Base-by-base conservation (phyloP, 139 green algal species). In the Pycnococcus provasolii region DNA sequence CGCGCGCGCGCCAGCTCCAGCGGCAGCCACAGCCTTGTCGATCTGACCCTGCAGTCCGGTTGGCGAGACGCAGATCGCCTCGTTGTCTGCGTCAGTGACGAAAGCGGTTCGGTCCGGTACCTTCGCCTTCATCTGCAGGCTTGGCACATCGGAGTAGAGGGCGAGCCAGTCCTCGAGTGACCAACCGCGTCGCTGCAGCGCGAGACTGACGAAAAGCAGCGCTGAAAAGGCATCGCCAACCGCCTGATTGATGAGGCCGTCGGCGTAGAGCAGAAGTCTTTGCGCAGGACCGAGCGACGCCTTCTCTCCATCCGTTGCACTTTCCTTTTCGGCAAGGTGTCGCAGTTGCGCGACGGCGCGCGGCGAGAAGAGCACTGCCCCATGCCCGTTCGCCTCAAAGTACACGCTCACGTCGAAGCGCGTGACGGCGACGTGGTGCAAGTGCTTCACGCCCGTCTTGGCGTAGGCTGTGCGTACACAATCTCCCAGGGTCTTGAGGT, bases 361-460 rank as follows among this genome's bases (percentile, higher is more conserved):
- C n/a, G 13, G 48, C 8, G 75, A 80, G 71, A 98, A 95, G 4
- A 98, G 76, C 43, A 96, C 87, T 0, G 88, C 96, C 70, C 92
- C 92, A 67, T 98, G 92, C 3, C 93, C 93, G 69, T 99, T 99
- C 15, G 93, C 84, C 80, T 99, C 93, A 77, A 95, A 99, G 79
- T 98, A 99, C 62, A 99, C 80, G 51, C 91, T 91, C 4, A 95
- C 72, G 66, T 99, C 91, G 74, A 88, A 96, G 0, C 64, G 39
- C 58, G 78, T 65, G 4, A 89, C 93, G 13, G 79, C 85, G 26
- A 77, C 74, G 57, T 97, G 89, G 59, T 96, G 66, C 37, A 80
- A 43, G 74, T 94, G 79, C 78, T 99, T 99, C 37, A 99, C 93
- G 7, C 93, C 92, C 65, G 86, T 94, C n/a, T 26, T 26, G 70